Evolutionary conservation across 176 grass and related monocot species (phyloP).

Genomic region (Carex myosuroides): DNA sequence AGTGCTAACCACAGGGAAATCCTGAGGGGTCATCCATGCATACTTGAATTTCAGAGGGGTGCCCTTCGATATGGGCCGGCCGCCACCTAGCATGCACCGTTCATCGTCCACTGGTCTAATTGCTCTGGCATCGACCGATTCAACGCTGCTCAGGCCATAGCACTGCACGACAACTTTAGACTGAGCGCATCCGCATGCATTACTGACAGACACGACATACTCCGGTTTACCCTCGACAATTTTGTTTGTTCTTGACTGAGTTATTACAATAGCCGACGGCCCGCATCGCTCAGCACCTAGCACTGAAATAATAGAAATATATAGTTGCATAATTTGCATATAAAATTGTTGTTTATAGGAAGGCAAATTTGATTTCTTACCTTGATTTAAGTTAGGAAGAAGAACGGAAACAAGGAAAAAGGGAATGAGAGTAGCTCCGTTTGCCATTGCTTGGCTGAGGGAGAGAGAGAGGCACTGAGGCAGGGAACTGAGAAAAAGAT

Average conservation of each 20-base stretch:
- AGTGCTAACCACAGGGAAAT: conserved; percentile 42
- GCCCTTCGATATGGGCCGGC: conserved; percentile 15
- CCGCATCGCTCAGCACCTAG: not conserved
- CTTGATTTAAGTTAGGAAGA: conserved; percentile 7
- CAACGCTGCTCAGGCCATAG: conserved; percentile 36
- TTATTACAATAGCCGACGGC: conserved; percentile 20
- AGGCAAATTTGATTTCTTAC: not conserved
- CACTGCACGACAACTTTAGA: conserved; percentile 29
- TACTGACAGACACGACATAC: conserved; percentile 30
- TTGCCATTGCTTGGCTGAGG: conserved; percentile 4
- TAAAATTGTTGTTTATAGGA: not conserved
- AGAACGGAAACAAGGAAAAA: conserved; percentile 1
- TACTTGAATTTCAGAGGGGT: conserved; percentile 34
- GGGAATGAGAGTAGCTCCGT: not conserved
- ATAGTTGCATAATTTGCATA: not conserved
- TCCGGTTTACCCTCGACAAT: conserved; percentile 27
- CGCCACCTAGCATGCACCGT: conserved; percentile 13
- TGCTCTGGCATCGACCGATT: conserved; percentile 20
- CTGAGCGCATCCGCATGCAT: conserved; percentile 32
- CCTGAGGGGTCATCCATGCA: conserved; percentile 44
- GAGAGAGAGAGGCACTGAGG: not conserved
- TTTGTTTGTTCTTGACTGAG: conserved; percentile 17
- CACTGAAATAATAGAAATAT: not conserved
- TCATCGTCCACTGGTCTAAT: conserved; percentile 28
- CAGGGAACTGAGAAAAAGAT: not conserved